Conservation (phyloP, 768 basidiomycete genomes). For the Cystobasidium tubakii region DNA sequence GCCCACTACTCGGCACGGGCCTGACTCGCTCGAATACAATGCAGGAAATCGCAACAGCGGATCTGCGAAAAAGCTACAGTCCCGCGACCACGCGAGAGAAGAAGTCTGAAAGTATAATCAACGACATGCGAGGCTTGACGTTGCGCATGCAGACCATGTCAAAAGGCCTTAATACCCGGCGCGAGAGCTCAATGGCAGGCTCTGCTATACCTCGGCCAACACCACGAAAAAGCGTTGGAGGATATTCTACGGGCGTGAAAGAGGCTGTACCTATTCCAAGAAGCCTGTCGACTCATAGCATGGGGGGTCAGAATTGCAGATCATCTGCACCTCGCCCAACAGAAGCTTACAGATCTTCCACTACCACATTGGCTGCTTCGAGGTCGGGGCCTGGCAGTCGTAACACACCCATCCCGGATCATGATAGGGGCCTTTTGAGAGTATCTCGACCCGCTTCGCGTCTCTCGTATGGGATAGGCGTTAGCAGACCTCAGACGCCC, state of each 20-base stretch:
- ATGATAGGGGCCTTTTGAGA: not conserved
- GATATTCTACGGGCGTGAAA: not conserved
- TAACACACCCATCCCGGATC: too few species aligned
- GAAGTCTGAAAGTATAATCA: constrained; percentile 9
- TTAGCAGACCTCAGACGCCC: not conserved
- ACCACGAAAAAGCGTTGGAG: not conserved
- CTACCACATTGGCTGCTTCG: not conserved
- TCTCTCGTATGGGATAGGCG: not conserved
- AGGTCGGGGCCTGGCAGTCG: not conserved
- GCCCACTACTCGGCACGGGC: not conserved
- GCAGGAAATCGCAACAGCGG: not conserved
- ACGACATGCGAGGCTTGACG: constrained; percentile 32
- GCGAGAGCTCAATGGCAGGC: constrained; percentile 30
- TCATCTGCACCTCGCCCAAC: too few species aligned
- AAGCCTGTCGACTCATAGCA: not conserved
- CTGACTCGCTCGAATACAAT: not conserved
- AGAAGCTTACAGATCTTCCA: too few species aligned
- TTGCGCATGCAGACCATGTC: constrained; percentile 19
- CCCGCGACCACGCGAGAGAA: not conserved
- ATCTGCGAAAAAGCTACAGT: not conserved
- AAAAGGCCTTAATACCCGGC: not conserved
- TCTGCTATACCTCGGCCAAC: constrained; percentile 25
- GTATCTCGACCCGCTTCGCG: not conserved
- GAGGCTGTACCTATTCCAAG: not conserved
- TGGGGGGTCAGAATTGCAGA: not conserved